Conservation (phyloP, 495 filamentous ascomycete species). For the Daldinia decipiens region DNA sequence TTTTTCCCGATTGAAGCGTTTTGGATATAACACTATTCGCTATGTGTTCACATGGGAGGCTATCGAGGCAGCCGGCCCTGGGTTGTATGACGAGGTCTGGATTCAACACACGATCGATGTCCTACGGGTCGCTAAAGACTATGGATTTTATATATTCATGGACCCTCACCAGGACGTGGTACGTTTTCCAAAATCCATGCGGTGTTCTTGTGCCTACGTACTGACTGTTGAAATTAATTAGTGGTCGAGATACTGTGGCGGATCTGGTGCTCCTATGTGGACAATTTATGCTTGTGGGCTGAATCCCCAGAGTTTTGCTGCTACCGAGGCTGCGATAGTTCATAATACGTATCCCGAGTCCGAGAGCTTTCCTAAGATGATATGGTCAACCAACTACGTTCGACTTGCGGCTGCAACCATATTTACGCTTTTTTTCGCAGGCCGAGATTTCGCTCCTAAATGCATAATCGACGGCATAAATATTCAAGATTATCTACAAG, state of each 20-base stretch:
- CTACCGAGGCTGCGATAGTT: slow-evolving; percentile 91
- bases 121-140: slow-evolving; percentile 82
- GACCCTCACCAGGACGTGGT: slow-evolving; percentile 97
- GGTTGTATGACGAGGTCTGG: slow-evolving; percentile 94
- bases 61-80: slow-evolving; percentile 94
- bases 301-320: slow-evolving; percentile 82
- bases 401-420: slow-evolving; percentile 88
- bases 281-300: slow-evolving; percentile 93
- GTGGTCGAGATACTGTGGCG: slow-evolving; percentile 95
- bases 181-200: slow-evolving; percentile 51
- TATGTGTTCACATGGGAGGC: slow-evolving; percentile 99
- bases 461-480: slow-evolving; percentile 94
- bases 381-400: slow-evolving; percentile 97
- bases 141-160: slow-evolving; percentile 97
- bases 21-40: slow-evolving; percentile 93
- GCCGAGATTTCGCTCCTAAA: slow-evolving; percentile 93
- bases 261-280: slow-evolving; percentile 97
- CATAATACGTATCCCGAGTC: slow-evolving; percentile 95
- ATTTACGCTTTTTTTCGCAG: slow-evolving; percentile 94
- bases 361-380: slow-evolving; percentile 94
- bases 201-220: background rate
- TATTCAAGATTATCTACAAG: slow-evolving; percentile 95
- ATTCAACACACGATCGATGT: slow-evolving; percentile 88
- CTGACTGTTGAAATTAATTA: slow-evolving; percentile 48
- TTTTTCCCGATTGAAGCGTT: slow-evolving; percentile 85